Evolutionary conservation across 805 yeast species (phyloP).

Genomic region (Candida pseudoglaebosa): DNA sequence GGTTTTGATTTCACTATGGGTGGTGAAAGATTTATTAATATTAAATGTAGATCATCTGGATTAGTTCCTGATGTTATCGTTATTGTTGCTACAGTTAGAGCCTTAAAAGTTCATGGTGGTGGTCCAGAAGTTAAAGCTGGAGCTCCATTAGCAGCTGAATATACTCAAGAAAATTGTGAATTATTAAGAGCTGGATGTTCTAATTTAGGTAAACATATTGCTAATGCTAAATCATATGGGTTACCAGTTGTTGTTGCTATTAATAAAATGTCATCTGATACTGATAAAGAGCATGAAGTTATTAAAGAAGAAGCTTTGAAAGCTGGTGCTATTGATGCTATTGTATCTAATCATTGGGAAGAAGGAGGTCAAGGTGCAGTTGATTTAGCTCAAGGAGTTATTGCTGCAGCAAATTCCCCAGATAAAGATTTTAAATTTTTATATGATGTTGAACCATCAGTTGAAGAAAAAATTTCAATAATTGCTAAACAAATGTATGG

Average conservation of each 20-base stretch:
- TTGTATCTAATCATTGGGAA: slow-evolving; percentile 91
- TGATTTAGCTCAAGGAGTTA: slow-evolving; percentile 76
- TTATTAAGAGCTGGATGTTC: slow-evolving; percentile 75
- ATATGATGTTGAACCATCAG: slow-evolving; percentile 66
- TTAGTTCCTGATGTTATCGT: slow-evolving; percentile 86
- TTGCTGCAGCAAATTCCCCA: slow-evolving; percentile 23
- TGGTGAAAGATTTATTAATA: slow-evolving; percentile 94
- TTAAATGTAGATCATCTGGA: slow-evolving; percentile 91
- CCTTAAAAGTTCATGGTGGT: slow-evolving; percentile 96
- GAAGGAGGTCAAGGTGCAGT: slow-evolving; percentile 92
- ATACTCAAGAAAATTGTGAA: slow-evolving; percentile 76
- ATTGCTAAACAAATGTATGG: slow-evolving; percentile 93
- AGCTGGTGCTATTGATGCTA: slow-evolving; percentile 95
- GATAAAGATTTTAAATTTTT: slow-evolving; percentile 42
- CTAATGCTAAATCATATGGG: slow-evolving; percentile 78
- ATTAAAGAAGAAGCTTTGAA: slow-evolving; percentile 74
- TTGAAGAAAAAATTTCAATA: slow-evolving; percentile 72
- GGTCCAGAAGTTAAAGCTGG: slow-evolving; percentile 97
- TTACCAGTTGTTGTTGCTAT: slow-evolving; percentile 94
- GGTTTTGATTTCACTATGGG: slow-evolving; percentile 99
- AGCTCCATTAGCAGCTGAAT: slow-evolving; percentile 75
- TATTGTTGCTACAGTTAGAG: slow-evolving; percentile 92
- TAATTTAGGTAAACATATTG: slow-evolving; percentile 86
- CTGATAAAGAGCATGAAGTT: slow-evolving; percentile 72
- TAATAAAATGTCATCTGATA: slow-evolving; percentile 80